Percentiles rank a stretch among this genome's conserved stretches.
Evolutionary conservation across 768 basidiomycete genomes (phyloP).

Genomic region (Russula virescens): DNA sequence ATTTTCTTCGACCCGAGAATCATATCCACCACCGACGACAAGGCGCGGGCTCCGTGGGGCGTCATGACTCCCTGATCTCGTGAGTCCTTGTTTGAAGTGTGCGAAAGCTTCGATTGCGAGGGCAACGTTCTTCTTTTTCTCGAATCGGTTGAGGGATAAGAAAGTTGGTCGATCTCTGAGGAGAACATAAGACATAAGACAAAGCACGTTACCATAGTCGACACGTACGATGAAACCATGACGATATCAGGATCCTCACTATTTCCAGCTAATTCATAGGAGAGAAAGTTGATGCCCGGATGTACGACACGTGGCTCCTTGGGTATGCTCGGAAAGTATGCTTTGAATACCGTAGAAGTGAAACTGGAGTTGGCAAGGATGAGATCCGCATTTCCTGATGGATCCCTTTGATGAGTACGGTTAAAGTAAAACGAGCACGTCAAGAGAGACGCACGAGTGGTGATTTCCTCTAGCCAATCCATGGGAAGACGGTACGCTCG

Average conservation of each 20-base stretch:
- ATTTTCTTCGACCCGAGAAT: slow-evolving; percentile 83
- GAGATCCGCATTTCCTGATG: slow-evolving; percentile 77
- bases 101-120: slow-evolving; percentile 81
- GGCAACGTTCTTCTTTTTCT: slow-evolving; percentile 86
- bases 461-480: slow-evolving; percentile 84
- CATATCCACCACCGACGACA: slow-evolving; percentile 89
- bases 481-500: slow-evolving; percentile 79
- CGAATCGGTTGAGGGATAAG: slow-evolving; percentile 89
- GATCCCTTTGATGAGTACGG: slow-evolving; percentile 3
- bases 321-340: slow-evolving; percentile 65
- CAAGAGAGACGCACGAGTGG: slow-evolving; percentile 59
- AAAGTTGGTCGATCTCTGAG: slow-evolving; percentile 62
- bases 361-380: slow-evolving; percentile 91
- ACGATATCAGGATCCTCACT: slow-evolving; percentile 47
- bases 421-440: background rate
- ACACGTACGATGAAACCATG: slow-evolving; percentile 53
- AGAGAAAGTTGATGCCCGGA: slow-evolving; percentile 82
- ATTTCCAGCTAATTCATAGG: slow-evolving; percentile 47
- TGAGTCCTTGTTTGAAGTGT: slow-evolving; percentile 36
- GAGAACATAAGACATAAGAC: background rate
- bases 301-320: slow-evolving; percentile 76
- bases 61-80: slow-evolving; percentile 16
- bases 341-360: slow-evolving; percentile 73
- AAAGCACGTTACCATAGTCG: background rate
- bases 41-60: slow-evolving; percentile 47